Percentiles rank a stretch among this genome's conserved stretches.
Evolutionary conservation across 2,329 filamentous ascomycete species (phyloP).

Genomic region (Ilyonectria robusta): DNA sequence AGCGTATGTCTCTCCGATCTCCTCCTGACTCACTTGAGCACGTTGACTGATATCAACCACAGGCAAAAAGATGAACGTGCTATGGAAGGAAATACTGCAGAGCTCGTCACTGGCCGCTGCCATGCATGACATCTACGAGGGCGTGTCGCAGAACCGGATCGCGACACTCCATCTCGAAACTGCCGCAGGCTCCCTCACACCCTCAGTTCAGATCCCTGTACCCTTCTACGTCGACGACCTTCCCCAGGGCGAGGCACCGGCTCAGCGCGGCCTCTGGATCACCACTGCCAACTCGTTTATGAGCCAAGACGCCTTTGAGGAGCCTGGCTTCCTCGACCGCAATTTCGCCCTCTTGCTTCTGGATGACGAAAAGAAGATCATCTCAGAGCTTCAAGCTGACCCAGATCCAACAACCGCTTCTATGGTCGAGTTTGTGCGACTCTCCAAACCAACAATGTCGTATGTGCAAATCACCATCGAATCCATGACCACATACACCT

Average conservation of each 20-base stretch:
- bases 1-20: constrained; percentile 59
- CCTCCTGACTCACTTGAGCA: too few relatives aligned
- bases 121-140: constrained; percentile 85
- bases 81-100: constrained; percentile 80
- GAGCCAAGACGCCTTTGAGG: constrained; percentile 76
- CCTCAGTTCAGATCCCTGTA: constrained; percentile 75
- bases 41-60: constrained; percentile 29
- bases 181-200: constrained; percentile 68
- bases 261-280: constrained; percentile 84
- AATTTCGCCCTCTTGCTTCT: constrained; percentile 90
- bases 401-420: constrained; percentile 81
- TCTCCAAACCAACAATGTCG: constrained; percentile 78
- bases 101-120: constrained; percentile 85
- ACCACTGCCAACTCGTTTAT: constrained; percentile 87
- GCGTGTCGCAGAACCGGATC: constrained; percentile 87
- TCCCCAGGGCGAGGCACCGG: constrained; percentile 76
- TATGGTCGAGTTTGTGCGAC: constrained; percentile 85
- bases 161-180: constrained; percentile 85
- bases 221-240: constrained; percentile 81
- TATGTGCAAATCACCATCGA: constrained; percentile 52
- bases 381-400: constrained; percentile 82
- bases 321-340: constrained; percentile 80
- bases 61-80: constrained; percentile 72
- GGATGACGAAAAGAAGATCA: constrained; percentile 82
- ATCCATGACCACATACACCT: neutral